Conservation (phyloP, 768 basidiomycete species). For the Piloderma croceum region DNA sequence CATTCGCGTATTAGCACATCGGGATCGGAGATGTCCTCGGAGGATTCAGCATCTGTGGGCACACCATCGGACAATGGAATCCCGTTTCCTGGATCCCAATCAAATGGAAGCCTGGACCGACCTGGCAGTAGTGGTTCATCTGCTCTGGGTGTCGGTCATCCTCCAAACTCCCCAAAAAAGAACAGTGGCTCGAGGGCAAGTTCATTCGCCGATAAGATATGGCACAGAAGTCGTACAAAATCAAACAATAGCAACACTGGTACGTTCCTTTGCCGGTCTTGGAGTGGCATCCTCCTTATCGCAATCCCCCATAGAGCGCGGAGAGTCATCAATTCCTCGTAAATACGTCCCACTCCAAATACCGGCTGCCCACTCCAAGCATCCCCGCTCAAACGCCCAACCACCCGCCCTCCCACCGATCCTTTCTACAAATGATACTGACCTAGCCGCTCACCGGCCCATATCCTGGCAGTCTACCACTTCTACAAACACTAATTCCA, state of each 20-base stretch:
- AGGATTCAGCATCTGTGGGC: conserved; percentile 57
- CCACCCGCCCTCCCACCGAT: conserved; percentile 9
- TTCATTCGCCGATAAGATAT: conserved; percentile 60
- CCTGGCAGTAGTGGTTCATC: conserved; percentile 20
- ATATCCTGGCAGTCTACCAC: conserved; percentile 45
- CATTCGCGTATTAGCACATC: conserved; percentile 57
- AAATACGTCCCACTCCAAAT: too few species aligned
- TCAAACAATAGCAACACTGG: conserved; percentile 39
- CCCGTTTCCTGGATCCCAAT: conserved; percentile 3
- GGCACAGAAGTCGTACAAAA: conserved; percentile 47
- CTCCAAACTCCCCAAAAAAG: conserved; percentile 49
- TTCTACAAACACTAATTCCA: conserved; percentile 31
- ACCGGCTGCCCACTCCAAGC: conserved; percentile 9
- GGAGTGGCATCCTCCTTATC: too few species aligned
- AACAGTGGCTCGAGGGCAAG: conserved; percentile 43
- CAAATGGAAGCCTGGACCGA: conserved; percentile 2
- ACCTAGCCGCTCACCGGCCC: conserved; percentile 24
- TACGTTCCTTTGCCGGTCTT: too few species aligned
- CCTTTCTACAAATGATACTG: conserved; percentile 5
- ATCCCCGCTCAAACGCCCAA: conserved; percentile 10
- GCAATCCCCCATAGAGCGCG: too few species aligned
- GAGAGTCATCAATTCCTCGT: too few species aligned
- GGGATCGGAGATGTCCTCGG: conserved; percentile 57
- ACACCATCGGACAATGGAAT: conserved; percentile 49
- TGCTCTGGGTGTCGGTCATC: conserved; percentile 38